Base-by-base conservation (phyloP, 1,284 basidiomycete species). In the Cutaneotrichosporon cavernicola region DNA sequence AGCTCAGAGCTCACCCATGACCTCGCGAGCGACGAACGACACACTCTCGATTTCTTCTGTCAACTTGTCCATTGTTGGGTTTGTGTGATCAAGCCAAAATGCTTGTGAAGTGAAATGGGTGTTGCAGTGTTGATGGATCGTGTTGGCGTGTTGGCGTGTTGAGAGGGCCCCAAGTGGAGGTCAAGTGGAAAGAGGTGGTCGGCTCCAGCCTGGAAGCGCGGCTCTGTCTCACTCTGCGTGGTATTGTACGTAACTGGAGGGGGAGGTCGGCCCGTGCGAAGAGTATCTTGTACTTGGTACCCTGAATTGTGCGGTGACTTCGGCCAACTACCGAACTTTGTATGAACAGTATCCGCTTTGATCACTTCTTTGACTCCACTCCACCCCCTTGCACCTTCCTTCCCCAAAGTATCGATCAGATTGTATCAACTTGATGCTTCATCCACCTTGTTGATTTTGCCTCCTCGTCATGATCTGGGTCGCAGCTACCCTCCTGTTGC, bases 41-140 rank as follows among this genome's bases (percentile, higher is more conserved):
- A 81, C 74, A 9, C 76, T 76, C 64, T 80, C 78, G 57, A 82
- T 81, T 65, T 80, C 76, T 61, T 82, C 81, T 34, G 73, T 70
- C 2, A 76, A 65, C 34, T 32, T 56, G 68, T 78, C 73, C 73
- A 76, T 77, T 8, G n/a, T 67, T 62, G 34, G 2, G 16, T 8
- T 51, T 38, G 32, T 56, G 36, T 60, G 57, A 4, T 26, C 18
- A n/a, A 46, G 43, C 43, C 43, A n/a, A 46, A 16, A 5, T 26
- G 26, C 10, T 10, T 11, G 38, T 11, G 13, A 36, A 5, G 36
- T 9, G 36, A 36, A 13, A 36, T 36, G 36, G 31, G 31, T 51
- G 49, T 10, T 30, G n/a, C 22, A 21, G 21, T 22, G 49, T 13
- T 51, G n/a, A 26, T 2, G 2, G 26, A 2, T 26, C 26, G 26